Evolutionary conservation across 2,329 filamentous ascomycete species (phyloP).

Genomic region (Emericellopsis atlantica): DNA sequence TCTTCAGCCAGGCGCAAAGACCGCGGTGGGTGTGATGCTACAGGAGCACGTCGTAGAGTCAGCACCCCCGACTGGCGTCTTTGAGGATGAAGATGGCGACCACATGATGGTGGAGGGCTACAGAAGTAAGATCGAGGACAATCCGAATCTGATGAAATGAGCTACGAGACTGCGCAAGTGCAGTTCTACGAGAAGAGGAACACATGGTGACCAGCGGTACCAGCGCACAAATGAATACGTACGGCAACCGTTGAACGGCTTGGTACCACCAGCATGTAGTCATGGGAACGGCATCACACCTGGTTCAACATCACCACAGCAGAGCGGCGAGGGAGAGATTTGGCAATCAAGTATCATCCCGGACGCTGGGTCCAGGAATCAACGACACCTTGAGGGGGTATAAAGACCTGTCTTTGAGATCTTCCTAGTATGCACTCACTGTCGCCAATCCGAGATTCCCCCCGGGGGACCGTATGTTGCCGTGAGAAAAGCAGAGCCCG

Average conservation of each 20-base stretch:
- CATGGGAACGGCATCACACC: too few species aligned
- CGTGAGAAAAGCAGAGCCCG: too few species aligned
- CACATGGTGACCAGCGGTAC: neutral
- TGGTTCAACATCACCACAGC: neutral
- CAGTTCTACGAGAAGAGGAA: neutral
- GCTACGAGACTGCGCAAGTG: neutral
- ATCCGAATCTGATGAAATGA: constrained; percentile 4
- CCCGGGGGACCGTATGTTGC: too few species aligned
- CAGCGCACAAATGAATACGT: too few species aligned
- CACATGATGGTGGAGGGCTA: constrained; percentile 40
- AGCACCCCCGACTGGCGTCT: constrained; percentile 1
- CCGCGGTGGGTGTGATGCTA: constrained; percentile 31
- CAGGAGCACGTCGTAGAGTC: constrained; percentile 29
- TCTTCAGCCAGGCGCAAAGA: constrained; percentile 1
- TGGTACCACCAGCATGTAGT: too few species aligned
- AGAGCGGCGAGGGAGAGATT: constrained; percentile 16
- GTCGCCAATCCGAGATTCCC: constrained; percentile 20
- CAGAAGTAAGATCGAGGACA: constrained; percentile 23
- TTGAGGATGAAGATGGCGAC: constrained; percentile 13
- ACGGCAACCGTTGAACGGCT: too few species aligned
- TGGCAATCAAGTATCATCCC: constrained; percentile 93
- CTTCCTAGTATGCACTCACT: constrained; percentile 36
- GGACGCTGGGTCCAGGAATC: constrained; percentile 48
- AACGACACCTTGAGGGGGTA: constrained; percentile 74
- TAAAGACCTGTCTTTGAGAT: constrained; percentile 47